phyloP scores from a whole-genome alignment of 2,329 filamentous ascomycete genomes.

The Claviceps sp. region DNA sequence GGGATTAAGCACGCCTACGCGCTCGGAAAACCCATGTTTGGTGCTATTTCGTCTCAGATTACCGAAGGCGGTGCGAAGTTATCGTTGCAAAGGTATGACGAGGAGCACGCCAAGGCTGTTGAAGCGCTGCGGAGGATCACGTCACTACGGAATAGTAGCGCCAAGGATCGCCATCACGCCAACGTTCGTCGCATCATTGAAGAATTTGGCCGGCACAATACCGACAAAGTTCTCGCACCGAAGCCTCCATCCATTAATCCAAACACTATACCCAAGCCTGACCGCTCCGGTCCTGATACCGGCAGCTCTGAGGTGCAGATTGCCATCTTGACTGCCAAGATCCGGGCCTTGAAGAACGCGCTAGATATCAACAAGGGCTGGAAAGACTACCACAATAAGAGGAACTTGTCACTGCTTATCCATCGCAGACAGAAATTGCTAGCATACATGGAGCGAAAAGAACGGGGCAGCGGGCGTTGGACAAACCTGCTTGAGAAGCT shows the following conservation, averaged over 20 bases:
- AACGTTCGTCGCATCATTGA: constrained; percentile 79
- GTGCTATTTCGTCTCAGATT: constrained; percentile 20
- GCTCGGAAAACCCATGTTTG: constrained; percentile 47
- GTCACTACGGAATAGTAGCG: constrained; percentile 61
- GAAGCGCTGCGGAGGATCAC: constrained; percentile 72
- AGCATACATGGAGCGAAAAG: constrained; percentile 75
- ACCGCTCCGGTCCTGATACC: constrained; percentile 76
- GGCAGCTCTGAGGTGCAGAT: constrained; percentile 97
- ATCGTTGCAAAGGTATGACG: constrained; percentile 30
- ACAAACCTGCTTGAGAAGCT: constrained; percentile 71
- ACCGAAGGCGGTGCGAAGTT: constrained; percentile 28
- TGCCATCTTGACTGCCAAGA: constrained; percentile 88
- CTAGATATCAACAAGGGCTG: constrained; percentile 54
- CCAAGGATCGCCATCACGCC: constrained; percentile 63
- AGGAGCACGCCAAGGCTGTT: constrained; percentile 51
- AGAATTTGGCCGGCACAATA: constrained; percentile 82
- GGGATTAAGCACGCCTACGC: constrained; percentile 55
- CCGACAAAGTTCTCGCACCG: constrained; percentile 55
- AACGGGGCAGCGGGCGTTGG: constrained; percentile 85
- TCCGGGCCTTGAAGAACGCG: constrained; percentile 63
- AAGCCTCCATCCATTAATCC: constrained; percentile 38
- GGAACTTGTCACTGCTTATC: constrained; percentile 72
- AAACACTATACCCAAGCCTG: constrained; percentile 25
- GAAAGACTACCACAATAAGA: constrained; percentile 89
- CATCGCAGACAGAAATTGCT: constrained; percentile 83